These are phyloP conservation scores for Eutrema heterophyllum DNA, from an alignment of 345 rosid genomes.

Conservation along the genomic window DNA sequence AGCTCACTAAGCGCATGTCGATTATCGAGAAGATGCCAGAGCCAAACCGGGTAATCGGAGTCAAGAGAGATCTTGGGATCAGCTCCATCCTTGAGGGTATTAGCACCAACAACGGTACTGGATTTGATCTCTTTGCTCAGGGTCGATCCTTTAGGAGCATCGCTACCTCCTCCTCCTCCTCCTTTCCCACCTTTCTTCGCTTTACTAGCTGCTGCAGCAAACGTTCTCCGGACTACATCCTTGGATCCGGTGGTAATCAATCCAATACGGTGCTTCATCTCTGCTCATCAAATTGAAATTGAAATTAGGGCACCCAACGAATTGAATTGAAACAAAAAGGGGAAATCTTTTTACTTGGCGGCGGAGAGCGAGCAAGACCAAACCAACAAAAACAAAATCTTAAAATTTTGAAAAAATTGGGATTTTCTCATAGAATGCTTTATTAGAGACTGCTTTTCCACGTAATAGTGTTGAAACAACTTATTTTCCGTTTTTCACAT, in stretches of 20 bases:
- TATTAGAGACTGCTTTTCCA: too few species aligned
- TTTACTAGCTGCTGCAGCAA: constrained; percentile 60
- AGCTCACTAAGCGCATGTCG: constrained; percentile 78
- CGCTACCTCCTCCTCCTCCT: constrained; percentile 55
- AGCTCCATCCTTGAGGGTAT: constrained; percentile 79
- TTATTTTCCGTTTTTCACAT: too few species aligned
- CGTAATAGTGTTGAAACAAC: too few species aligned
- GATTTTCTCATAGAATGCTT: too few species aligned
- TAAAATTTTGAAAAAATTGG: too few species aligned
- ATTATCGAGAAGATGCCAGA: constrained; percentile 77
- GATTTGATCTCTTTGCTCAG: constrained; percentile 86
- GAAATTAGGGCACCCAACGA: too few species aligned
- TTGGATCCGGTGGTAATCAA: constrained; percentile 30
- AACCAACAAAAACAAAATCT: too few species aligned
- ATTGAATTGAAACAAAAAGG: too few species aligned
- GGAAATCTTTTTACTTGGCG: too few species aligned
- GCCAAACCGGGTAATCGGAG: constrained; percentile 80
- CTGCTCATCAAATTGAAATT: too few species aligned
- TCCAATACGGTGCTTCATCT: constrained; percentile 36
- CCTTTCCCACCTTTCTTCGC: constrained; percentile 69
- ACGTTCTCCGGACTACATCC: constrained; percentile 42
- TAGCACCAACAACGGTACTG: constrained; percentile 80
- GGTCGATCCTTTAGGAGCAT: constrained; percentile 67
- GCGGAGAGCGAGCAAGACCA: too few species aligned
- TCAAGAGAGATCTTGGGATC: constrained; percentile 73